Conservation (phyloP, 2,329 filamentous ascomycete species). For the Phaeoacremonium minimum region DNA sequence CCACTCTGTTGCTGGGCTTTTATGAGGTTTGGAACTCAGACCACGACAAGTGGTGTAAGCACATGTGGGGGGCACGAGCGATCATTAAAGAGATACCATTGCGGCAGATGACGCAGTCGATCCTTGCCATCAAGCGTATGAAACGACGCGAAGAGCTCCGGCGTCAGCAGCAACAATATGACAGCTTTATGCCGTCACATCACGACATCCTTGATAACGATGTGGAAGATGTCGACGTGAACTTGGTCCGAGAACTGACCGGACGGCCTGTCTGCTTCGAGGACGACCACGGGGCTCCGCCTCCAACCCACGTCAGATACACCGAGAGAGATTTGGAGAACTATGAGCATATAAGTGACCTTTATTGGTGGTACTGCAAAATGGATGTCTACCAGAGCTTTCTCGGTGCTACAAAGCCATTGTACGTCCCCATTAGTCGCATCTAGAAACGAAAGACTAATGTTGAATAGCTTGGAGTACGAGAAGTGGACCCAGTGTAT, state of each 20-base stretch:
- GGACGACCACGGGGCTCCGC: slow-evolving; percentile 9
- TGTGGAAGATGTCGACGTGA: slow-evolving; percentile 34
- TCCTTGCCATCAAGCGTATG: slow-evolving; percentile 59
- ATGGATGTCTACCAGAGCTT: slow-evolving; percentile 92
- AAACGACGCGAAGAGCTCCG: slow-evolving; percentile 29
- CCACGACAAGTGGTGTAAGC: slow-evolving; percentile 92
- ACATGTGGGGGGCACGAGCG: slow-evolving; percentile 78
- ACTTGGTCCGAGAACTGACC: slow-evolving; percentile 34
- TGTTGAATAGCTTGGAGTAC: slow-evolving; percentile 64
- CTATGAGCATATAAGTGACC: slow-evolving; percentile 76
- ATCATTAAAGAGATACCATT: slow-evolving; percentile 82
- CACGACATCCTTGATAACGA: slow-evolving; percentile 18
- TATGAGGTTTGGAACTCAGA: slow-evolving; percentile 95
- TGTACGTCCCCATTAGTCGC: slow-evolving; percentile 55
- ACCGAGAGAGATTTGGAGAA: slow-evolving; percentile 67
- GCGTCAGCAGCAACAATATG: slow-evolving; percentile 15
- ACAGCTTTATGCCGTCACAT: slow-evolving; percentile 15
- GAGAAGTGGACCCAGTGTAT: slow-evolving; percentile 81
- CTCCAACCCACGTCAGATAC: slow-evolving; percentile 9
- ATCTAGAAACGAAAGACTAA: slow-evolving; percentile 14
- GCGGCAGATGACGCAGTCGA: slow-evolving; percentile 64
- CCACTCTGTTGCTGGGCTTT: slow-evolving; percentile 79
- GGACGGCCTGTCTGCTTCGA: slow-evolving; percentile 26
- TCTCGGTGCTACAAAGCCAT: slow-evolving; percentile 75
- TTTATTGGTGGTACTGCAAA: slow-evolving; percentile 95